Percentiles rank a stretch among this genome's conserved stretches.
These are phyloP conservation scores for Fusarium torulosum DNA, from an alignment of 2,329 filamentous ascomycete species.

Conservation along the genomic window DNA sequence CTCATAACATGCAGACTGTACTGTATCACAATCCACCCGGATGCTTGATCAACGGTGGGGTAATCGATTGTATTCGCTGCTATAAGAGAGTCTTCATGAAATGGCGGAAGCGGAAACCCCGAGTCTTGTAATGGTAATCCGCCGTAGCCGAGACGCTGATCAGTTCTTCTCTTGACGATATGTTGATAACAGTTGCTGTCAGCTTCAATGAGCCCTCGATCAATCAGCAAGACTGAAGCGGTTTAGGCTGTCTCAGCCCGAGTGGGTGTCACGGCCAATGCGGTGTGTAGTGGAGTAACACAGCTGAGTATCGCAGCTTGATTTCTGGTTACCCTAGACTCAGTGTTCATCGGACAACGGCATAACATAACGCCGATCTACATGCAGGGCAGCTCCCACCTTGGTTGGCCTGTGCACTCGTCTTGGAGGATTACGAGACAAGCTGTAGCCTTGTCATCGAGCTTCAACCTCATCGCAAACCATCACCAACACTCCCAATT, in stretches of 20 bases:
- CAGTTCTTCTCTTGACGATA: conserved; percentile 1
- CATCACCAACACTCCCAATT: conserved; percentile 34
- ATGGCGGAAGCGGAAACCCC: background rate
- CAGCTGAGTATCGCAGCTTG: background rate
- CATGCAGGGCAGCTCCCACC: conserved; percentile 25
- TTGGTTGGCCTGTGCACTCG: conserved; percentile 42
- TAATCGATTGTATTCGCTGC: background rate
- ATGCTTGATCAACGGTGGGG: conserved; percentile 26
- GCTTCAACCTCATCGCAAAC: conserved; percentile 51
- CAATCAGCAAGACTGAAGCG: conserved; percentile 22
- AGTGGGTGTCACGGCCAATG: conserved; percentile 11
- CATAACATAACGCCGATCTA: conserved; percentile 37
- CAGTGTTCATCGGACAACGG: conserved; percentile 21
- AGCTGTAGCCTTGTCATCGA: conserved; percentile 53
- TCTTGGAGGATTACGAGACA: conserved; percentile 51
- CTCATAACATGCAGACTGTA: too few relatives aligned
- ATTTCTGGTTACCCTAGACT: conserved; percentile 36
- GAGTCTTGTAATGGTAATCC: background rate
- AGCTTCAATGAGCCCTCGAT: conserved; percentile 25
- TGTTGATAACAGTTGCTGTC: conserved; percentile 16
- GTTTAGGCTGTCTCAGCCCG: conserved; percentile 28
- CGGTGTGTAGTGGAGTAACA: conserved; percentile 2
- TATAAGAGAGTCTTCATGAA: background rate
- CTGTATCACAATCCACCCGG: too few relatives aligned
- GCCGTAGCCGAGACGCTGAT: conserved; percentile 16